A percentile compares a stretch with the other conserved stretches of the same genome.
phyloP scores from a whole-genome alignment of 306 rosid species.

The Prinsepia uniflora region DNA sequence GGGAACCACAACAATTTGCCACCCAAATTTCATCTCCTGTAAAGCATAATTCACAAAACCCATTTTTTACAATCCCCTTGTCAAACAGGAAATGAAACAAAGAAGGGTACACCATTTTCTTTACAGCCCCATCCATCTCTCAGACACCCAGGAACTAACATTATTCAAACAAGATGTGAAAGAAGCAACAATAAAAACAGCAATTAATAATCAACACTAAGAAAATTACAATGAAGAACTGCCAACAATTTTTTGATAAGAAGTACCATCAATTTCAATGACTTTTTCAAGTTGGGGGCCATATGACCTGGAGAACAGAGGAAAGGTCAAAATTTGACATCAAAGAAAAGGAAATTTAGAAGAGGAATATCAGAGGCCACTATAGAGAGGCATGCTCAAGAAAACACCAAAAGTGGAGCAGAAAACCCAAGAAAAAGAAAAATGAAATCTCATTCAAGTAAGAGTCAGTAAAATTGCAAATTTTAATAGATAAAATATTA shows the following conservation, averaged over 20 bases:
- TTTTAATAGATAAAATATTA: not conserved
- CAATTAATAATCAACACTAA: not conserved
- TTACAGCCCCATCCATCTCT: not conserved
- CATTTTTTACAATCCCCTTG: no score
- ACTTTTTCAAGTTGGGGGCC: slow-evolving; percentile 68
- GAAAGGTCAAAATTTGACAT: slow-evolving; percentile 14
- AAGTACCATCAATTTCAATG: slow-evolving; percentile 37
- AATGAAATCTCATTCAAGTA: slow-evolving; percentile 4
- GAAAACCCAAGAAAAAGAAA: not conserved
- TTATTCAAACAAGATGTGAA: not conserved
- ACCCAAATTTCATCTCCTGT: no score
- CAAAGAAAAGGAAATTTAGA: slow-evolving; percentile 10
- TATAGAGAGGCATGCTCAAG: not conserved
- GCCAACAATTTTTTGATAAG: slow-evolving; percentile 20
- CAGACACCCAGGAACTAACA: not conserved
- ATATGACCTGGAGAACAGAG: slow-evolving; percentile 50
- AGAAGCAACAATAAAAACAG: slow-evolving; percentile 14
- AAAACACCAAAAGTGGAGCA: not conserved
- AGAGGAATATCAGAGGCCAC: not conserved
- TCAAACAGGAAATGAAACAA: not conserved
- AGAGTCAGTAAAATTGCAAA: slow-evolving; percentile 3
- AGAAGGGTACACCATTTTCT: not conserved
- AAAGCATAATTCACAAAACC: no score
- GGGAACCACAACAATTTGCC: no score
- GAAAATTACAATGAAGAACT: slow-evolving; percentile 22